Percentiles rank a stretch among this genome's conserved stretches.
Evolutionary conservation across 805 yeast genomes (phyloP).

Genomic region (Nakazawaea ambrosiae): DNA sequence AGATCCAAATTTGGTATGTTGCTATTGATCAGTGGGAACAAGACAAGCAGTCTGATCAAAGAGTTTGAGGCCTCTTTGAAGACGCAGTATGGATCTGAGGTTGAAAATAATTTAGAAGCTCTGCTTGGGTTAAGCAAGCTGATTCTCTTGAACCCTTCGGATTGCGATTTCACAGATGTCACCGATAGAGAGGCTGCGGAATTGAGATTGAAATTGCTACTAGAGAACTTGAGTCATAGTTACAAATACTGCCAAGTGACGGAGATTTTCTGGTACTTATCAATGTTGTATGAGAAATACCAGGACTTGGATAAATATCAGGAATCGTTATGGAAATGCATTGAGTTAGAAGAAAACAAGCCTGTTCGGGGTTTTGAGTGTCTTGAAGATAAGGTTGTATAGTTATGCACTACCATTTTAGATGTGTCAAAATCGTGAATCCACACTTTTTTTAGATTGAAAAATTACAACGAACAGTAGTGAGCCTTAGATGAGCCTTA

Average conservation of each 20-base stretch:
- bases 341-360: slow-evolving; percentile 54
- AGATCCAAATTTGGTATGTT: slow-evolving; percentile 43
- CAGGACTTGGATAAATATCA: slow-evolving; percentile 40
- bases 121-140: slow-evolving; percentile 49
- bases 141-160: slow-evolving; percentile 24
- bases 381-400: slow-evolving; percentile 4
- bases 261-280: slow-evolving; percentile 68
- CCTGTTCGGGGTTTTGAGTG: slow-evolving; percentile 36
- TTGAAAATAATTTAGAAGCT: slow-evolving; percentile 43
- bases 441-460: too few species aligned
- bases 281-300: slow-evolving; percentile 56
- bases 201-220: slow-evolving; percentile 44
- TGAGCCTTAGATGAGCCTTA: too few species aligned
- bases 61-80: slow-evolving; percentile 62
- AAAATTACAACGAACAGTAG: too few species aligned
- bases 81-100: too few species aligned
- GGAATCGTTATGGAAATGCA: slow-evolving; percentile 52
- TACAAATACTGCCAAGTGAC: slow-evolving; percentile 32
- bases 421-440: background rate
- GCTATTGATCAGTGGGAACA: slow-evolving; percentile 21
- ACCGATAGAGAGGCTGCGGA: slow-evolving; percentile 55
- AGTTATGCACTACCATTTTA: too few species aligned
- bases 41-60: slow-evolving; percentile 40
- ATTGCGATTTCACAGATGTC: slow-evolving; percentile 37
- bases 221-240: slow-evolving; percentile 33